Percentiles rank a stretch among this genome's conserved stretches.
Conservation (phyloP, 495 filamentous ascomycete species). For the Tuber microsphaerosporum region DNA sequence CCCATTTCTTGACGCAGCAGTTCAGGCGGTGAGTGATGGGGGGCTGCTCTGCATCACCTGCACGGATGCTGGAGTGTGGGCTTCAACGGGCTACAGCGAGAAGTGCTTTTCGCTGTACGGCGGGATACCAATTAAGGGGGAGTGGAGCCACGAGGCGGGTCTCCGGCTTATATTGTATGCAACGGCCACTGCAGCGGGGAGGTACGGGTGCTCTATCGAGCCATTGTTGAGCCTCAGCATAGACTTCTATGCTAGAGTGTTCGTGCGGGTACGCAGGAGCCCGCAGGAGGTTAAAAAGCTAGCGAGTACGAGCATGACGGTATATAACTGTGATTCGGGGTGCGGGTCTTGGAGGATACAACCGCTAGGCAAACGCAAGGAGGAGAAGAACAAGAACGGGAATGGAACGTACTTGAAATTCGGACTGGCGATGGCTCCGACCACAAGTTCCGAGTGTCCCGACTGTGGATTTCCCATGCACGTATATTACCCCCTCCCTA, state of each 20-base stretch:
- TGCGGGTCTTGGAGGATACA: slow-evolving; percentile 85
- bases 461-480: slow-evolving; percentile 86
- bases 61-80: slow-evolving; percentile 90
- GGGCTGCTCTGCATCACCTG: slow-evolving; percentile 92
- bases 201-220: slow-evolving; percentile 85
- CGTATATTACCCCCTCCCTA: slow-evolving; percentile 13
- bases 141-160: slow-evolving; percentile 80
- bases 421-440: slow-evolving; percentile 60
- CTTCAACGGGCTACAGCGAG: slow-evolving; percentile 84
- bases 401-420: slow-evolving; percentile 64
- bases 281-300: slow-evolving; percentile 80
- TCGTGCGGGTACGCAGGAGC: slow-evolving; percentile 71
- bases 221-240: slow-evolving; percentile 86
- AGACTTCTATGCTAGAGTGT: slow-evolving; percentile 89
- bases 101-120: slow-evolving; percentile 90
- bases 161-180: slow-evolving; percentile 75
- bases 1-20: slow-evolving; percentile 81
- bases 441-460: slow-evolving; percentile 55
- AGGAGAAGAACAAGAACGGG: slow-evolving; percentile 60
- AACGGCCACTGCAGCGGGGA: slow-evolving; percentile 68
- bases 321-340: slow-evolving; percentile 82
- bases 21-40: slow-evolving; percentile 73
- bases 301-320: slow-evolving; percentile 81
- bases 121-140: slow-evolving; percentile 73
- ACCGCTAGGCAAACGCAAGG: slow-evolving; percentile 59